Conservation (phyloP, 1,284 basidiomycete species). For the Bjerkandera adusta region DNA sequence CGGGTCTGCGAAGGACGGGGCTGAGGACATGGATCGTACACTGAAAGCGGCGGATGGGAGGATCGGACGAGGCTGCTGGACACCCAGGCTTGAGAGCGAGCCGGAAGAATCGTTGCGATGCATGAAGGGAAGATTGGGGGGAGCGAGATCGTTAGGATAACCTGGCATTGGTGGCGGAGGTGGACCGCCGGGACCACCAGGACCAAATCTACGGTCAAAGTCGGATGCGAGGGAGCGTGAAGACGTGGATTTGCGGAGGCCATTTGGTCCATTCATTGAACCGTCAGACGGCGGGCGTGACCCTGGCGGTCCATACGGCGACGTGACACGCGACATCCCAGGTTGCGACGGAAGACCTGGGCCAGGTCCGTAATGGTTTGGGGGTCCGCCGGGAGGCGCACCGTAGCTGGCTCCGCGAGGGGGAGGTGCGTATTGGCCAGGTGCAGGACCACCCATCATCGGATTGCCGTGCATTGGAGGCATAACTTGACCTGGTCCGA, state of each 20-base stretch:
- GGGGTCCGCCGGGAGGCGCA: constrained; percentile 17
- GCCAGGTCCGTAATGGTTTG: constrained; percentile 12
- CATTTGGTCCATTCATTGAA: constrained; percentile 30
- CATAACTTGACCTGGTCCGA: constrained; percentile 25
- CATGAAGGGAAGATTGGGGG: constrained; percentile 30
- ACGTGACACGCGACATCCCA: constrained; percentile 5
- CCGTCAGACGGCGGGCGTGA: constrained; percentile 40
- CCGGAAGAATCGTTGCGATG: constrained; percentile 29
- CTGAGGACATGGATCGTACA: constrained; percentile 48
- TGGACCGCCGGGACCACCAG: constrained; percentile 29
- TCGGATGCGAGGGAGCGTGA: constrained; percentile 58
- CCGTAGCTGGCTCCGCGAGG: constrained; percentile 39
- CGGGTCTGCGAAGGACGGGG: constrained; percentile 58
- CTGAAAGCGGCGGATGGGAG: constrained; percentile 61
- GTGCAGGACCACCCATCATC: constrained; percentile 19
- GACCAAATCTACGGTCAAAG: constrained; percentile 37
- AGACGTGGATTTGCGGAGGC: constrained; percentile 58
- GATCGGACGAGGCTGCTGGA: constrained; percentile 51
- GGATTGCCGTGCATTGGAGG: constrained; percentile 19
- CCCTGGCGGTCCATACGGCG: constrained; percentile 9
- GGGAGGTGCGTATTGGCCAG: constrained; percentile 40
- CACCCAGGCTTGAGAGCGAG: constrained; percentile 28
- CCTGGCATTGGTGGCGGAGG: constrained; percentile 43
- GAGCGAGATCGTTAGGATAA: constrained; percentile 31
- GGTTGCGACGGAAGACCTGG: constrained; percentile 10